Conservation (phyloP, 2,329 filamentous ascomycete genomes). For the Tolypocladium cylindrosporum region DNA sequence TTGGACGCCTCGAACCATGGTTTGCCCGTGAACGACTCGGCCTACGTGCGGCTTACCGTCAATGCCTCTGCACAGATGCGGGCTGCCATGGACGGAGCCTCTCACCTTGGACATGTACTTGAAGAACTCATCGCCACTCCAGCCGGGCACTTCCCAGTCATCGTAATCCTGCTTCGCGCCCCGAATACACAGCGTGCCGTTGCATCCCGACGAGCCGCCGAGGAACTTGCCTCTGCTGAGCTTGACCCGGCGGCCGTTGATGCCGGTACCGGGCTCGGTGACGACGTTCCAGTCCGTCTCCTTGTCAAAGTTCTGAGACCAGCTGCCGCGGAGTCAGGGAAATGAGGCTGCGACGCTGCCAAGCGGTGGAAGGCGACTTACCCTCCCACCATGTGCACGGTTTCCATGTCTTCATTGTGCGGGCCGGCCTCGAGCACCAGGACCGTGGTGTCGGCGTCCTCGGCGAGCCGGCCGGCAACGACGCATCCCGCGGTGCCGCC, state of each 20-base stretch:
- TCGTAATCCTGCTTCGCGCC: conserved; percentile 39
- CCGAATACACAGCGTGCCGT: conserved; percentile 38
- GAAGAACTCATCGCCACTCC: conserved; percentile 48
- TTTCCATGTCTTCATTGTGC: conserved; percentile 33
- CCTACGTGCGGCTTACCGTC: conserved; percentile 14
- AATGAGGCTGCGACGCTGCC: neutral
- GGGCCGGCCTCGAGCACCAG: conserved; percentile 26
- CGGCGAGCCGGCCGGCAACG: conserved; percentile 25
- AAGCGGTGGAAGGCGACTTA: conserved; percentile 12
- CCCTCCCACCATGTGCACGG: conserved; percentile 40
- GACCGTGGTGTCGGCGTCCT: conserved; percentile 17
- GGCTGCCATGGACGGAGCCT: neutral
- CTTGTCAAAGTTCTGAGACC: conserved; percentile 34
- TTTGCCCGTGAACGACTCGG: conserved; percentile 48
- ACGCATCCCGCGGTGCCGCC: conserved; percentile 28
- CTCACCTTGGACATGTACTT: conserved; percentile 43
- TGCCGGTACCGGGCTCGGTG: conserved; percentile 25
- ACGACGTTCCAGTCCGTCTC: conserved; percentile 42
- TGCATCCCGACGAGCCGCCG: conserved; percentile 37
- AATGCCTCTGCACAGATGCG: neutral
- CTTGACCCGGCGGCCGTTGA: conserved; percentile 33
- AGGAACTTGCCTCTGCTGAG: conserved; percentile 38
- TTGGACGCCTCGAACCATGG: conserved; percentile 42
- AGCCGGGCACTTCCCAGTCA: conserved; percentile 44
- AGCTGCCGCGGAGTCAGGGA: conserved; percentile 10